Conservation (phyloP, 2,329 filamentous ascomycete species). For the Pseudopyrenochaeta lycopersici region DNA sequence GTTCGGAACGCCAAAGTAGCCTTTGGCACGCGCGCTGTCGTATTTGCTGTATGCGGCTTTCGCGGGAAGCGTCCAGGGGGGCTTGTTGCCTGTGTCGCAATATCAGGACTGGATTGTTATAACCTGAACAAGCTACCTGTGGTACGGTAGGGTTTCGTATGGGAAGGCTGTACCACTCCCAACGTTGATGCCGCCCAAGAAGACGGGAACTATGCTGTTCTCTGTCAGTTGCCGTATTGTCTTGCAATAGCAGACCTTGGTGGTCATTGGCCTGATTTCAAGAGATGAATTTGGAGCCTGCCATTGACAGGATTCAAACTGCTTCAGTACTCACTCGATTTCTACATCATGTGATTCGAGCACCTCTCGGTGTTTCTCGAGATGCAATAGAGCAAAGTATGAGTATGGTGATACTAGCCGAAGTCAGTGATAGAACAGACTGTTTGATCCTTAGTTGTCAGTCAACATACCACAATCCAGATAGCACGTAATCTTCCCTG, state of each 20-base stretch:
- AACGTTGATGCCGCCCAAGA: conserved; percentile 63
- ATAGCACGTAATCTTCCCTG: conserved; percentile 70
- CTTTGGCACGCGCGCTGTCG: conserved; percentile 60
- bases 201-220: conserved; percentile 73
- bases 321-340: conserved; percentile 66
- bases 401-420: conserved; percentile 69
- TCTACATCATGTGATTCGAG: conserved; percentile 68
- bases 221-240: conserved; percentile 10
- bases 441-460: neutral
- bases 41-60: conserved; percentile 69
- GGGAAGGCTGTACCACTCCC: conserved; percentile 46
- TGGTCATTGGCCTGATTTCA: too few species aligned
- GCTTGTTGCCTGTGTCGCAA: conserved; percentile 69
- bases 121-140: neutral
- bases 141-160: neutral
- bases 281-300: too few species aligned
- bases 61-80: conserved; percentile 74
- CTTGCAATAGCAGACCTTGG: neutral
- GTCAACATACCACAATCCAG: conserved; percentile 69
- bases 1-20: conserved; percentile 59
- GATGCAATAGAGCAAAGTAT: conserved; percentile 64
- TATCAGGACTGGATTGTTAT: conserved; percentile 5
- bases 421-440: conserved; percentile 12
- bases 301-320: too few species aligned
- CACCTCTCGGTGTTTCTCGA: conserved; percentile 64